A percentile compares a stretch with the other conserved stretches of the same genome.
These are phyloP conservation scores for Sodiomyces alkalinus DNA, from an alignment of 2,329 filamentous ascomycete species.

Conservation along the genomic window DNA sequence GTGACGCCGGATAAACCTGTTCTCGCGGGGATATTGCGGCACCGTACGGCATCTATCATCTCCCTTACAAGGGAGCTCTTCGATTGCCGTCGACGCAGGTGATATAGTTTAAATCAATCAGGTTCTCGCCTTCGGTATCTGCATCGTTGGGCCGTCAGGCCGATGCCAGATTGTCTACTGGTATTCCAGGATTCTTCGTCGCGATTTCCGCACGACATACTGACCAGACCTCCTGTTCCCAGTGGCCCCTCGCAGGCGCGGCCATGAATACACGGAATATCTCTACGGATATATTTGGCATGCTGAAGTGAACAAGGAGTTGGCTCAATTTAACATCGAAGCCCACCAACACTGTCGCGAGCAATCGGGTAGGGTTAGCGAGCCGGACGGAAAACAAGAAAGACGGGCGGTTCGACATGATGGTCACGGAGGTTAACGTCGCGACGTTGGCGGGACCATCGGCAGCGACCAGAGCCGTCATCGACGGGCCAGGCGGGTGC, in stretches of 20 bases:
- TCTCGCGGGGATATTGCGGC: conserved; percentile 34
- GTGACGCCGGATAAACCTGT: no score
- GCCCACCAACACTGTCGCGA: no score
- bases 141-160: conserved; percentile 32
- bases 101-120: conserved; percentile 32
- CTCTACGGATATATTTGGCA: no score
- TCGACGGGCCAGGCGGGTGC: conserved; percentile 25
- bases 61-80: conserved; percentile 25
- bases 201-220: no score
- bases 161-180: no score
- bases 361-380: no score
- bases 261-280: no score
- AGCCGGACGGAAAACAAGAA: conserved; percentile 28
- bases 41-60: conserved; percentile 39
- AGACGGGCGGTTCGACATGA: conserved; percentile 30
- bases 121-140: conserved; percentile 32
- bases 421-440: conserved; percentile 24
- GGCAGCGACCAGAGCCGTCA: conserved; percentile 27
- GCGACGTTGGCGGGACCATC: conserved; percentile 28
- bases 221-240: no score
- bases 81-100: conserved; percentile 18
- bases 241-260: no score
- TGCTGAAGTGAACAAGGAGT: no score
- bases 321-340: no score
- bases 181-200: no score